Evolutionary conservation across 495 filamentous ascomycete genomes (phyloP).

Genomic region (Aspergillus ellipticus): DNA sequence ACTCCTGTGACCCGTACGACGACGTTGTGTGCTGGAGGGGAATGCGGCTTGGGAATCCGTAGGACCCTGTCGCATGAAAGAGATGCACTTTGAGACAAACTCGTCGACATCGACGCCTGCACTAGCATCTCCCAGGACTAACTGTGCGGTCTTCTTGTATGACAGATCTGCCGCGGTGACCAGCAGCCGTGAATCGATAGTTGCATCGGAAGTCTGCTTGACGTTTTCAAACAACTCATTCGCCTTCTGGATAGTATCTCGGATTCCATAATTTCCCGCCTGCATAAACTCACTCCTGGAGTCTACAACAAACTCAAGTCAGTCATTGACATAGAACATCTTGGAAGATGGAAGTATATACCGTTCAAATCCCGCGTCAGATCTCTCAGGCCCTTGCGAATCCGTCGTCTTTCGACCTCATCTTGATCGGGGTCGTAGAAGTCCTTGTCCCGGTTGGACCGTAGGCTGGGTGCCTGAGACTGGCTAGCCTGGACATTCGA

Average conservation of each 20-base stretch:
- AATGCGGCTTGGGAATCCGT: constrained; percentile 17
- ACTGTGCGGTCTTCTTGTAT: constrained; percentile 65
- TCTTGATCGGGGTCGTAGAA: constrained; percentile 90
- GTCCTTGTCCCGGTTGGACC: constrained; percentile 28
- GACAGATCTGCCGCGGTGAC: constrained; percentile 74
- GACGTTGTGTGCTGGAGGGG: constrained; percentile 27
- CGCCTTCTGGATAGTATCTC: constrained; percentile 57
- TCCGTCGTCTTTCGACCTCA: constrained; percentile 65
- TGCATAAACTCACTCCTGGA: constrained; percentile 65
- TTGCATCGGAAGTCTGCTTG: constrained; percentile 90
- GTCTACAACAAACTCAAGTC: constrained; percentile 35
- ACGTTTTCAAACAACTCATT: constrained; percentile 65
- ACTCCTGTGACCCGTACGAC: constrained; percentile 26
- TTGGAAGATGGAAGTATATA: constrained; percentile 25
- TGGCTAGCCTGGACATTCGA: constrained; percentile 25
- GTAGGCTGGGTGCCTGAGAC: constrained; percentile 26
- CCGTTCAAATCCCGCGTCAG: constrained; percentile 63
- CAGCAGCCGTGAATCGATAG: constrained; percentile 79
- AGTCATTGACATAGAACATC: background rate
- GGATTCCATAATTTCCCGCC: constrained; percentile 56
- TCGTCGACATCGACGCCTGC: constrained; percentile 86
- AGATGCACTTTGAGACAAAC: constrained; percentile 87
- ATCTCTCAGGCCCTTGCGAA: constrained; percentile 66
- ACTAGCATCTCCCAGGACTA: constrained; percentile 63
- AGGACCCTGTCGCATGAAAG: constrained; percentile 71